A percentile compares a stretch with the other conserved stretches of the same genome.
Evolutionary conservation across 768 basidiomycete species (phyloP).

Genomic region (Ramaria sp.): DNA sequence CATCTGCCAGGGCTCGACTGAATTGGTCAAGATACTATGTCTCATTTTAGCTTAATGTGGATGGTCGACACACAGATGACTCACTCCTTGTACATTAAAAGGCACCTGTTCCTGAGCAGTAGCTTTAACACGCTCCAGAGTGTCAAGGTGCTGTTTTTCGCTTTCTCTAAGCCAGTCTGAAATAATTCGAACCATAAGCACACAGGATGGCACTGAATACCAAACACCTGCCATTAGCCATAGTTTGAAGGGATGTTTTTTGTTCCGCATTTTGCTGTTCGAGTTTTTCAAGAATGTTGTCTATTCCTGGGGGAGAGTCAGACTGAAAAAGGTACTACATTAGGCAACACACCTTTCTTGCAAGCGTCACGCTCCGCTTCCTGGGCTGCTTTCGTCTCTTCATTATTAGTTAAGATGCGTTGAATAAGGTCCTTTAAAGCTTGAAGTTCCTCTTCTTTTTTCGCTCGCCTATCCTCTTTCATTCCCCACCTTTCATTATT

Average conservation of each 20-base stretch:
- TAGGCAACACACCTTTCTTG: conserved; percentile 39
- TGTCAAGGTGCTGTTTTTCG: conserved; percentile 52
- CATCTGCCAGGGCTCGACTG: conserved; percentile 70
- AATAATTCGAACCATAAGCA: conserved; percentile 10
- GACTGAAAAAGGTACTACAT: neutral
- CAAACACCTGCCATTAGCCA: conserved; percentile 20
- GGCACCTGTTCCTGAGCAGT: conserved; percentile 70
- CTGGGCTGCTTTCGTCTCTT: conserved; percentile 44
- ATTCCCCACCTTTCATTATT: conserved; percentile 54
- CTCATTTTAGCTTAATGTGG: neutral
- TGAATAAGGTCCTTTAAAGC: conserved; percentile 53
- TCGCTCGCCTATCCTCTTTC: conserved; percentile 44
- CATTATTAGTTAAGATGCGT: conserved; percentile 45
- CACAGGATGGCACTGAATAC: neutral
- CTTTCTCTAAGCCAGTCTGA: conserved; percentile 62
- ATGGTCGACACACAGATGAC: conserved; percentile 3
- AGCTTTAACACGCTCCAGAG: conserved; percentile 52
- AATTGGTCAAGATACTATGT: conserved; percentile 67
- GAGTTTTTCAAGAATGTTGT: conserved; percentile 50
- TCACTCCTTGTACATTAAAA: conserved; percentile 73
- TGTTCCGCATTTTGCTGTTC: conserved; percentile 49
- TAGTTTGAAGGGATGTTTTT: conserved; percentile 37
- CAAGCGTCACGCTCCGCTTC: conserved; percentile 38
- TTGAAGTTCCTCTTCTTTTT: conserved; percentile 46
- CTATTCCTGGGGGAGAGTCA: conserved; percentile 32